Evolutionary conservation across 2,329 filamentous ascomycete species (phyloP), one percentile per base, ranked within the genome.

Genomic region (Aureobasidium zeae): DNA sequence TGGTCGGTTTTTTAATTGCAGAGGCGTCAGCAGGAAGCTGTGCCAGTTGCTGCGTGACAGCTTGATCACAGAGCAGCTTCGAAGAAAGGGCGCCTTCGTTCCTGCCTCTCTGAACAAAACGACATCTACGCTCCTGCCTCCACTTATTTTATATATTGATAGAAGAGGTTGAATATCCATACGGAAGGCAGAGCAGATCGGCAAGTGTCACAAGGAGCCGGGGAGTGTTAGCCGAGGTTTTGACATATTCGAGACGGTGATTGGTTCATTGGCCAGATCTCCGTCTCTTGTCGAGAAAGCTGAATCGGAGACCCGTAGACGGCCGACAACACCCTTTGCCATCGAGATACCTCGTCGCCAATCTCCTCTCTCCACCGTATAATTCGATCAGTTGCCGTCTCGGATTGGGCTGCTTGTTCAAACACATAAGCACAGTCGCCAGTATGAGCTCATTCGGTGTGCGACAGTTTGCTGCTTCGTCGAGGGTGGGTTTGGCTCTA

Each of bases 401-500:
- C 36, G 17, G 22, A 12, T 25, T 44, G 31, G 41, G 32, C n/a
- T n/a, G n/a, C 41, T 29, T 36, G 26, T 13, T 16, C 10, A 17
- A 17, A 32, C 26, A 15, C 45, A n/a, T n/a, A n/a, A n/a, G n/a
- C n/a, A 36, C 38, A 42, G 6, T 42, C 37, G 36, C 30, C 31
- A 35, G 10, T 21, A 63, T 64, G 62, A 57, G 58, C 49, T 61
- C 61, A 44, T 52, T 59, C 43, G 54, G 55, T 39, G 48, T 64
- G 45, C 58, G 58, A 52, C 59, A 57, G 47, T 53, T 58, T 35
- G 53, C 51, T 47, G 57, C 53, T 31, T 51, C 55, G 26, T 48
- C 53, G 43, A 56, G 53, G 51, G 51, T 51, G 48, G 20, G 54
- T 47, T 41, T 50, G 30, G 49, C 51, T 47, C 46, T 37, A 17